These are phyloP conservation scores for Lojkania enalia DNA, from an alignment of 2,329 filamentous ascomycete genomes.

Conservation along the genomic window DNA sequence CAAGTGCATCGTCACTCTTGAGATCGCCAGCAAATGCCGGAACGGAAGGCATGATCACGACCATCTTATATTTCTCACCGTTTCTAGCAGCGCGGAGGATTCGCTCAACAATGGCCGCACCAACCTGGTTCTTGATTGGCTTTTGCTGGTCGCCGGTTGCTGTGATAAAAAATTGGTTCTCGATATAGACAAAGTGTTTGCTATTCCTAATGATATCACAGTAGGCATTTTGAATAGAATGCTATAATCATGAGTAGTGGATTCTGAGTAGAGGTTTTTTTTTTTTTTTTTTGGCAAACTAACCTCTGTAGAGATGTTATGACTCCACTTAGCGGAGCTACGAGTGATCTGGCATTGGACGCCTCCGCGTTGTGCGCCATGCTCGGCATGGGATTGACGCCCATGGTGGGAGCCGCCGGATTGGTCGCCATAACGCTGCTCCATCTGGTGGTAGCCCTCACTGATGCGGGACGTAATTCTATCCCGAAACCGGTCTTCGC, in stretches of 20 bases:
- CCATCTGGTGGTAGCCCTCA: conserved; percentile 29
- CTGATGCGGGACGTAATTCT: conserved; percentile 32
- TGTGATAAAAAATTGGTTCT: conserved; percentile 90
- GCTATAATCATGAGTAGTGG: conserved; percentile 43
- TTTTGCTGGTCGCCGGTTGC: conserved; percentile 71
- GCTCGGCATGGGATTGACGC: conserved; percentile 34
- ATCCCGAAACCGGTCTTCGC: no score
- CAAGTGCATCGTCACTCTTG: conserved; percentile 70
- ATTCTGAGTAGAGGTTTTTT: neutral
- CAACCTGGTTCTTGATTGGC: conserved; percentile 77
- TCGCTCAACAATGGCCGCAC: conserved; percentile 75
- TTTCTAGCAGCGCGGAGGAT: conserved; percentile 70
- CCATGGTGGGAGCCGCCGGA: conserved; percentile 14
- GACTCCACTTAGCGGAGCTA: conserved; percentile 59
- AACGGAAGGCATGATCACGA: conserved; percentile 77
- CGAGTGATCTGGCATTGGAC: conserved; percentile 44
- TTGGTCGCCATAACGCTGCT: conserved; percentile 27
- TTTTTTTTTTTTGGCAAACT: no score
- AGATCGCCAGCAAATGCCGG: conserved; percentile 83
- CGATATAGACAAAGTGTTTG: conserved; percentile 76
- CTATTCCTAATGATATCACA: conserved; percentile 70
- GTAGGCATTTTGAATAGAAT: conserved; percentile 87
- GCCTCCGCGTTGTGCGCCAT: conserved; percentile 33
- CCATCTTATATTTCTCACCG: conserved; percentile 70
- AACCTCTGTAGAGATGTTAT: conserved; percentile 60